Conservation (phyloP, 495 filamentous ascomycete genomes). For the Hypomontagnella submonticulosa region DNA sequence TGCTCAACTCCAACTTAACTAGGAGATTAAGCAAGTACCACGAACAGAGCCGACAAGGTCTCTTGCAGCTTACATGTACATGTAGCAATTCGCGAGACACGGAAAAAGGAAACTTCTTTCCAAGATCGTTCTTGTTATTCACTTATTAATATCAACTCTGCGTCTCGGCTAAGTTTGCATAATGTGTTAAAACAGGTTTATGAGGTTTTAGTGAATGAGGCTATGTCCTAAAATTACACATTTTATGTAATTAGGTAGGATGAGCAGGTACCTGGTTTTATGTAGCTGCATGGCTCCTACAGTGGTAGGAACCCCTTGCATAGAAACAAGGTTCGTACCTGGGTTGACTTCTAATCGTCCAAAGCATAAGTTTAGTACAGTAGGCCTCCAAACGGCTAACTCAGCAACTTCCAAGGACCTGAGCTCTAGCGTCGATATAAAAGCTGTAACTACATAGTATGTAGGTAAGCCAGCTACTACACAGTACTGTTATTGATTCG, state of each 20-base stretch:
- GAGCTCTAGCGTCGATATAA: too few relatives aligned
- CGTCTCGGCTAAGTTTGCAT: slow-evolving; percentile 32
- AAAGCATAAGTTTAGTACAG: slow-evolving; percentile 34
- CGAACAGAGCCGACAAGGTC: too few relatives aligned
- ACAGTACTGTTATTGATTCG: too few relatives aligned
- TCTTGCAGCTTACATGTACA: too few relatives aligned
- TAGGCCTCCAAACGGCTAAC: neutral
- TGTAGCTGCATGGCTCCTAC: slow-evolving; percentile 6
- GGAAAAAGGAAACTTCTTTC: slow-evolving; percentile 2
- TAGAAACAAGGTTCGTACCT: slow-evolving; percentile 28
- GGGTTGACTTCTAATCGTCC: slow-evolving; percentile 19
- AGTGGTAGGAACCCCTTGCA: slow-evolving; percentile 38
- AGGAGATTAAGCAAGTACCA: too few relatives aligned
- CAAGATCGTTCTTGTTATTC: slow-evolving; percentile 4
- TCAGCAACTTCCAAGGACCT: neutral
- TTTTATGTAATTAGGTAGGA: slow-evolving; percentile 19
- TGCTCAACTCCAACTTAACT: slow-evolving; percentile 22
- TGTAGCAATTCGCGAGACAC: too few relatives aligned
- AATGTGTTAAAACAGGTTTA: slow-evolving; percentile 33
- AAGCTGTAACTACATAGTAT: too few relatives aligned
- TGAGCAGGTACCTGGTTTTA: neutral
- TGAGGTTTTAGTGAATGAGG: slow-evolving; percentile 37
- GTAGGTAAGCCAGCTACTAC: too few relatives aligned
- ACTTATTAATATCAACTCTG: slow-evolving; percentile 23
- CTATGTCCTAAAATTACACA: slow-evolving; percentile 37